Evolutionary conservation across 495 filamentous ascomycete genomes (phyloP).

Genomic region (Tetracladium setigerum): DNA sequence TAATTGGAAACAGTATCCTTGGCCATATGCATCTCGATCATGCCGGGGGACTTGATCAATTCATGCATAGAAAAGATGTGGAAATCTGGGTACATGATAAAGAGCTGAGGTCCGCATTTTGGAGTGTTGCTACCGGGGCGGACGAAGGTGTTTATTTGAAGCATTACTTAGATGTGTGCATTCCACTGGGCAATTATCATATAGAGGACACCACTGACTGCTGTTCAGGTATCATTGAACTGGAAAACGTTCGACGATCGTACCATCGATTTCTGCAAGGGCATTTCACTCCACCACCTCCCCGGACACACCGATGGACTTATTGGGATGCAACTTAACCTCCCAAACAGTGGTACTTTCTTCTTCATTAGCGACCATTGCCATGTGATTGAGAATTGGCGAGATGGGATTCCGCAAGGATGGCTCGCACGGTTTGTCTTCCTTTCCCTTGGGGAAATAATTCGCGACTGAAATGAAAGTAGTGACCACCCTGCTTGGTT

Average conservation of each 20-base stretch:
- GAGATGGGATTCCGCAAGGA: slow-evolving; percentile 16
- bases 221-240: slow-evolving; percentile 14
- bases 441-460: slow-evolving; percentile 7
- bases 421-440: slow-evolving; percentile 12
- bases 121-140: slow-evolving; percentile 33
- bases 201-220: no score
- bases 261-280: slow-evolving; percentile 30
- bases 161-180: slow-evolving; percentile 28
- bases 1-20: slow-evolving; percentile 28
- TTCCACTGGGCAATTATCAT: background rate
- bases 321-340: slow-evolving; percentile 30
- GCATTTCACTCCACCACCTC: slow-evolving; percentile 29
- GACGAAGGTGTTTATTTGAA: slow-evolving; percentile 38
- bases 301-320: slow-evolving; percentile 29
- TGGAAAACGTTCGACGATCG: slow-evolving; percentile 31
- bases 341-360: slow-evolving; percentile 27
- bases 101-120: slow-evolving; percentile 42
- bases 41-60: slow-evolving; percentile 45
- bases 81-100: slow-evolving; percentile 46
- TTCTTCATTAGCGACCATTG: slow-evolving; percentile 30
- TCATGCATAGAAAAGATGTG: slow-evolving; percentile 34
- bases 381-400: slow-evolving; percentile 29
- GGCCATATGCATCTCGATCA: slow-evolving; percentile 49
- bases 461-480: slow-evolving; percentile 17
- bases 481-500: slow-evolving; percentile 28